These are phyloP conservation scores for Aspergillus fijiensis DNA, from an alignment of 2,329 filamentous ascomycete genomes.

Conservation along the genomic window DNA sequence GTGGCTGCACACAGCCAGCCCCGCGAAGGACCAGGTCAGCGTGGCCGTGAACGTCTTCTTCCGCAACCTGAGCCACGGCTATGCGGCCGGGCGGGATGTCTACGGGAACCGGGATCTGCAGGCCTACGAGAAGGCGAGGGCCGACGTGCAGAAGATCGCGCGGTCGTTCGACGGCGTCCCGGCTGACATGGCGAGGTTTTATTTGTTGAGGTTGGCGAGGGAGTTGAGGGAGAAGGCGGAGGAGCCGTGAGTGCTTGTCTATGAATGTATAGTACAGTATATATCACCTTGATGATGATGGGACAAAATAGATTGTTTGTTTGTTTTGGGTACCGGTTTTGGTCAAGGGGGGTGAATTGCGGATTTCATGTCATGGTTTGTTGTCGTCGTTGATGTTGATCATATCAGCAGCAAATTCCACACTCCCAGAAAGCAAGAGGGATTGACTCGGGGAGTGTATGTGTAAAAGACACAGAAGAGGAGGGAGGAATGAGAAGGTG, in stretches of 20 bases:
- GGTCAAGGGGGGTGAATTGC: no score
- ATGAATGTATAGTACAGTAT: no score
- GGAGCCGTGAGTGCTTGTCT: not conserved
- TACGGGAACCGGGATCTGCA: slow-evolving; percentile 86
- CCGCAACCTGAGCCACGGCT: slow-evolving; percentile 64
- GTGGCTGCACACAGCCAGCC: slow-evolving; percentile 72
- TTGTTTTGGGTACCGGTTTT: no score
- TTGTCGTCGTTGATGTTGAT: no score
- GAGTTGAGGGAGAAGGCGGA: slow-evolving; percentile 55
- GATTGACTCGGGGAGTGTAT: no score
- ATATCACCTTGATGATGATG: no score
- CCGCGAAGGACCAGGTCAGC: slow-evolving; percentile 50
- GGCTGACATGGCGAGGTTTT: slow-evolving; percentile 68
- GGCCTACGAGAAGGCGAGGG: slow-evolving; percentile 77
- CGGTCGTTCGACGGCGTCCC: slow-evolving; percentile 54
- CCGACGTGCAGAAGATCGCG: slow-evolving; percentile 67
- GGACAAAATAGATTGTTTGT: no score
- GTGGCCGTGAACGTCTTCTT: slow-evolving; percentile 92
- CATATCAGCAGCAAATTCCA: no score
- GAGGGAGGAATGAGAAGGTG: no score
- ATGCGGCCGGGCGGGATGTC: slow-evolving; percentile 74
- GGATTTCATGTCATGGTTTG: no score
- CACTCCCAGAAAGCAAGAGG: no score
- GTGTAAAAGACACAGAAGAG: no score
- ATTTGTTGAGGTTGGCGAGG: slow-evolving; percentile 67